phyloP scores from a whole-genome alignment of 2,329 filamentous ascomycete genomes.

The Epichloe sp. region DNA sequence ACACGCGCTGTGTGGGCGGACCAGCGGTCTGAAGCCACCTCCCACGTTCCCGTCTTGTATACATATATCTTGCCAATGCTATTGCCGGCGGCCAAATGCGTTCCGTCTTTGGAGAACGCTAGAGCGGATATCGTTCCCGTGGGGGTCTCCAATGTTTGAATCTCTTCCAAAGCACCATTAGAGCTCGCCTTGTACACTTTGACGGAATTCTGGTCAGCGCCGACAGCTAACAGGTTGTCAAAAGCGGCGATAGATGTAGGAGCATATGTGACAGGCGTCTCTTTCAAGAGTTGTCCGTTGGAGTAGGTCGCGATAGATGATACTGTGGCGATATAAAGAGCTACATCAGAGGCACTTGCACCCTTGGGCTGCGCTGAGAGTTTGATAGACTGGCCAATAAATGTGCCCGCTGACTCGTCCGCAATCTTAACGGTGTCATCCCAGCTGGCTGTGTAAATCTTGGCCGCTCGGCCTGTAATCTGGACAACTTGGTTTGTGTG shows the following conservation, averaged over 20 bases:
- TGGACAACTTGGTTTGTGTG: constrained; percentile 81
- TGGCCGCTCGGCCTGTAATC: constrained; percentile 48
- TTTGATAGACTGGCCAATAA: constrained; percentile 54
- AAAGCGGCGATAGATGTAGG: constrained; percentile 61
- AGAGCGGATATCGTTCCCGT: constrained; percentile 64
- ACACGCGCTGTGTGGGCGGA: constrained; percentile 47
- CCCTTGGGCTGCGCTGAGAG: constrained; percentile 73
- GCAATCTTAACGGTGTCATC: constrained; percentile 79
- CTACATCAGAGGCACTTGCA: constrained; percentile 40
- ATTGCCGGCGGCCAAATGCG: constrained; percentile 69
- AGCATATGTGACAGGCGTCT: constrained; percentile 45
- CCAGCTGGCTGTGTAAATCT: constrained; percentile 83
- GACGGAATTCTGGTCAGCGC: constrained; percentile 58
- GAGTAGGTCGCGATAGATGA: constrained; percentile 40
- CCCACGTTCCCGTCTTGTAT: constrained; percentile 50
- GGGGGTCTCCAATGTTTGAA: constrained; percentile 50
- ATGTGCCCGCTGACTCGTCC: constrained; percentile 62
- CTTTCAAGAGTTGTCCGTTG: constrained; percentile 46
- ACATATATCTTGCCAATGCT: constrained; percentile 77
- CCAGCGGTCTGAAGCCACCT: constrained; percentile 64
- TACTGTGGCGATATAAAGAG: constrained; percentile 45
- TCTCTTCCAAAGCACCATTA: constrained; percentile 38
- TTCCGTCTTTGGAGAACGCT: constrained; percentile 70
- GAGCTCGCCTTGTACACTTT: constrained; percentile 54
- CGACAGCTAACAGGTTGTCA: constrained; percentile 58